Percentiles rank a stretch among this genome's conserved stretches.
Conservation (phyloP, 2,329 filamentous ascomycete genomes). For the Calonectria montana region DNA sequence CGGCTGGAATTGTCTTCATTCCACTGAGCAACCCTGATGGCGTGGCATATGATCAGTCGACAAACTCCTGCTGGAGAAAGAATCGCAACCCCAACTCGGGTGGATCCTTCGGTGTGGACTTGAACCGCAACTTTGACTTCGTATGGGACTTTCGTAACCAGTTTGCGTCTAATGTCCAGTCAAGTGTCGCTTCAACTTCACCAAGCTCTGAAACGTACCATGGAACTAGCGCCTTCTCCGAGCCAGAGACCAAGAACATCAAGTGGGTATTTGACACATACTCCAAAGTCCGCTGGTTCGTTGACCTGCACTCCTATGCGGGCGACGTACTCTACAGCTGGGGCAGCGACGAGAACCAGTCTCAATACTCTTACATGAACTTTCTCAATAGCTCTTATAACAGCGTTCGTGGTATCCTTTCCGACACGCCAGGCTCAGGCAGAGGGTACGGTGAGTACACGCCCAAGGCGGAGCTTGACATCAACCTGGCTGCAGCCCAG, state of each 20-base stretch:
- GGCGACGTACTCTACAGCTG: constrained; percentile 64
- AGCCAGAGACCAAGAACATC: constrained; percentile 64
- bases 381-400: constrained; percentile 63
- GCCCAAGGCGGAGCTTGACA: constrained; percentile 44
- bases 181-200: constrained; percentile 47
- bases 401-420: constrained; percentile 56
- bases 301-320: constrained; percentile 64
- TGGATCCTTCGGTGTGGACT: constrained; percentile 54
- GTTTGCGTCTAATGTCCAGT: constrained; percentile 51
- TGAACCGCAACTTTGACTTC: constrained; percentile 66
- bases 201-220: constrained; percentile 58
- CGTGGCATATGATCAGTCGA: constrained; percentile 58
- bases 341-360: constrained; percentile 64
- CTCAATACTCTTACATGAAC: constrained; percentile 55
- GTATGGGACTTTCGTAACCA: constrained; percentile 62
- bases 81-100: constrained; percentile 58
- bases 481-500: constrained; percentile 45
- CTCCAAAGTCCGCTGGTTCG: constrained; percentile 62
- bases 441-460: constrained; percentile 55
- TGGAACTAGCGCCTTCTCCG: constrained; percentile 60
- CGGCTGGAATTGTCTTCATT: constrained; percentile 60
- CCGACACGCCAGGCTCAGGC: constrained; percentile 46
- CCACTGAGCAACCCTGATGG: constrained; percentile 61
- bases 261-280: constrained; percentile 62
- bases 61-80: constrained; percentile 61